These are phyloP conservation scores for Talaromyces thailandensis DNA, from an alignment of 495 filamentous ascomycete genomes.

Conservation along the genomic window DNA sequence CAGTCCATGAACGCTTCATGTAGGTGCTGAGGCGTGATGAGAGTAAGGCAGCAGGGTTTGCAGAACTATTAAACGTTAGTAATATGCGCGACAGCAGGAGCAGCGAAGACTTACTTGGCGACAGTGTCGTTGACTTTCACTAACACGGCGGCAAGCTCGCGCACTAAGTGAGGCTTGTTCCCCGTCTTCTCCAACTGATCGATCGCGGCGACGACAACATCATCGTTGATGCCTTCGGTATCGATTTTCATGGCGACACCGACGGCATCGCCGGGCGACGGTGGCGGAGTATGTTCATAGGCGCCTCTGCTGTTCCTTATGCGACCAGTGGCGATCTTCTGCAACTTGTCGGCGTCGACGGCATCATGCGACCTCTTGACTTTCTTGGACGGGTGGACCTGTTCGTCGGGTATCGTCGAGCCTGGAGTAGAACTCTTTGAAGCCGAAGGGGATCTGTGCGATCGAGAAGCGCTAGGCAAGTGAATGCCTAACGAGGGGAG, in stretches of 20 bases:
- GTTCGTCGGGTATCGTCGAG: slow-evolving; percentile 38
- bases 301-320: slow-evolving; percentile 34
- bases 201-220: slow-evolving; percentile 88
- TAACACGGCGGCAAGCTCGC: slow-evolving; percentile 81
- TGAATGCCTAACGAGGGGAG: slow-evolving; percentile 90
- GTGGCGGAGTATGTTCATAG: slow-evolving; percentile 75
- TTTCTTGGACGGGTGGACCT: slow-evolving; percentile 67
- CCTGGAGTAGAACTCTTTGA: slow-evolving; percentile 39
- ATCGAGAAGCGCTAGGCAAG: slow-evolving; percentile 68
- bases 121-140: slow-evolving; percentile 70
- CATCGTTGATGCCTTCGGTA: slow-evolving; percentile 83
- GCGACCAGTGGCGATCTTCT: slow-evolving; percentile 30
- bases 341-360: slow-evolving; percentile 14
- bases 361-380: slow-evolving; percentile 71
- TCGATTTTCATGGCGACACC: slow-evolving; percentile 58
- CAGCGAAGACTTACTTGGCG: slow-evolving; percentile 60
- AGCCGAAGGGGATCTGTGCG: slow-evolving; percentile 53
- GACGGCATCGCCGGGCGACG: slow-evolving; percentile 56
- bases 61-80: slow-evolving; percentile 54
- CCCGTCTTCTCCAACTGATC: slow-evolving; percentile 84
- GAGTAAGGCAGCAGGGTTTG: slow-evolving; percentile 90
- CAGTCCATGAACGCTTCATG: slow-evolving; percentile 80
- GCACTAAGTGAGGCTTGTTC: slow-evolving; percentile 88
- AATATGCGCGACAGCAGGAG: neutral
- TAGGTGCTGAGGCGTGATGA: slow-evolving; percentile 85